phyloP scores from a whole-genome alignment of 2,329 filamentous ascomycete genomes.

The Aspergillus neotritici region DNA sequence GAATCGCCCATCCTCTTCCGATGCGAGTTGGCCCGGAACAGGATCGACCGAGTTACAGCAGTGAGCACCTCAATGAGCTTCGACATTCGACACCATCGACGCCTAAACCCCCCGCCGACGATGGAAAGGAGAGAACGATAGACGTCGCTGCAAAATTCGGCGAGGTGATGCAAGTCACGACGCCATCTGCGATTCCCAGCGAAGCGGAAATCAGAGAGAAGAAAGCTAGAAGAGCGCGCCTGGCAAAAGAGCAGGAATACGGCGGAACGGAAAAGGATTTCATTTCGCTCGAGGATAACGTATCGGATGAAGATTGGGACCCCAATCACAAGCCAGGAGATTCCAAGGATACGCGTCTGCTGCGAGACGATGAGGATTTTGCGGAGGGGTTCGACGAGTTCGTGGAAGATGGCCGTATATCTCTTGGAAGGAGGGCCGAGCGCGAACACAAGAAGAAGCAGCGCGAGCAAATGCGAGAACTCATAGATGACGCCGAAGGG shows the following conservation, averaged over 20 bases:
- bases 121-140: slow-evolving; percentile 49
- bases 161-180: slow-evolving; percentile 31
- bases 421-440: slow-evolving; percentile 73
- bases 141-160: slow-evolving; percentile 47
- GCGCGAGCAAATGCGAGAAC: slow-evolving; percentile 71
- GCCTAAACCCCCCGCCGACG: slow-evolving; percentile 49
- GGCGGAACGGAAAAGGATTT: slow-evolving; percentile 57
- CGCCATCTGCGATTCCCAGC: slow-evolving; percentile 59
- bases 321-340: slow-evolving; percentile 54
- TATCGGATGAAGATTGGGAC: slow-evolving; percentile 41
- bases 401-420: slow-evolving; percentile 75
- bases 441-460: slow-evolving; percentile 61
- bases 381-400: slow-evolving; percentile 92
- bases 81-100: slow-evolving; percentile 80
- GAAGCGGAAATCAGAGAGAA: slow-evolving; percentile 84
- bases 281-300: slow-evolving; percentile 37
- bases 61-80: slow-evolving; percentile 78
- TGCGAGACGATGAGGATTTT: slow-evolving; percentile 83
- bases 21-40: slow-evolving; percentile 58
- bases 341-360: slow-evolving; percentile 66
- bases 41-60: slow-evolving; percentile 73
- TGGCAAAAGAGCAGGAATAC: slow-evolving; percentile 60
- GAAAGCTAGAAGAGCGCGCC: slow-evolving; percentile 77
- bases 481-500: slow-evolving; percentile 75
- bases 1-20: slow-evolving; percentile 50